Percentiles rank a stretch among this genome's conserved stretches.
Evolutionary conservation across 805 yeast genomes (phyloP).

Genomic region (Ogataea dorogensis): DNA sequence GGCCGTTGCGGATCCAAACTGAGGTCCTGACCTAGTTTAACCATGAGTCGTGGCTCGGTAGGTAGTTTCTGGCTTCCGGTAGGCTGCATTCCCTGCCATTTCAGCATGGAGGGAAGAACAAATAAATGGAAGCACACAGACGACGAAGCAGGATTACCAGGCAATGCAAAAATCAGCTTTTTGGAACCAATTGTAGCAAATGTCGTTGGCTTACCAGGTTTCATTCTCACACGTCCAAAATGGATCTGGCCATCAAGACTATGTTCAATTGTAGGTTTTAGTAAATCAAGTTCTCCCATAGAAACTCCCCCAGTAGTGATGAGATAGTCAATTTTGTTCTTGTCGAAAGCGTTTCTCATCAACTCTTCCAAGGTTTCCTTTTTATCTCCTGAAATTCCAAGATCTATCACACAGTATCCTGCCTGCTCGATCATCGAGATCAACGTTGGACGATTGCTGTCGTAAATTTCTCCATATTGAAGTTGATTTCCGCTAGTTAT

Average conservation of each 20-base stretch:
- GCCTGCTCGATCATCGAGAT: conserved; percentile 34
- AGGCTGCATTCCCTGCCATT: conserved; percentile 34
- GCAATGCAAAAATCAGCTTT: conserved; percentile 46
- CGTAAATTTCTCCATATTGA: conserved; percentile 46
- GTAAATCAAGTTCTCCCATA: conserved; percentile 54
- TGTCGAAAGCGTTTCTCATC: conserved; percentile 29
- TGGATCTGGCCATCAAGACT: conserved; percentile 43
- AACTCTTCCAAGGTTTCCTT: conserved; percentile 26
- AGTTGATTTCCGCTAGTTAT: conserved; percentile 25
- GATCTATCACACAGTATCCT: conserved; percentile 42
- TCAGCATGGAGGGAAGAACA: conserved; percentile 44
- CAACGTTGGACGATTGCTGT: conserved; percentile 49
- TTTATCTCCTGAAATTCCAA: conserved; percentile 50
- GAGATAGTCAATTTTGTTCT: conserved; percentile 38
- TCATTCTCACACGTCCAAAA: conserved; percentile 57
- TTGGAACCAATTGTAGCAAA: conserved; percentile 45
- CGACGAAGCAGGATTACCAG: conserved; percentile 59
- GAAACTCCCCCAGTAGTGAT: conserved; percentile 59
- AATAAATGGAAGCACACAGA: conserved; percentile 47
- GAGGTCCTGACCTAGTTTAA: conserved; percentile 32
- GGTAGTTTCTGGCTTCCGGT: conserved; percentile 21
- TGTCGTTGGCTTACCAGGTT: conserved; percentile 60
- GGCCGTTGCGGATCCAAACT: conserved; percentile 46
- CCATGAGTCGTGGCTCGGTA: conserved; percentile 35
- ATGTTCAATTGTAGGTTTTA: conserved; percentile 48